A percentile compares a stretch with the other conserved stretches of the same genome.
phyloP scores from a whole-genome alignment of 768 basidiomycete species.

The Pleurotus ostreatus region DNA sequence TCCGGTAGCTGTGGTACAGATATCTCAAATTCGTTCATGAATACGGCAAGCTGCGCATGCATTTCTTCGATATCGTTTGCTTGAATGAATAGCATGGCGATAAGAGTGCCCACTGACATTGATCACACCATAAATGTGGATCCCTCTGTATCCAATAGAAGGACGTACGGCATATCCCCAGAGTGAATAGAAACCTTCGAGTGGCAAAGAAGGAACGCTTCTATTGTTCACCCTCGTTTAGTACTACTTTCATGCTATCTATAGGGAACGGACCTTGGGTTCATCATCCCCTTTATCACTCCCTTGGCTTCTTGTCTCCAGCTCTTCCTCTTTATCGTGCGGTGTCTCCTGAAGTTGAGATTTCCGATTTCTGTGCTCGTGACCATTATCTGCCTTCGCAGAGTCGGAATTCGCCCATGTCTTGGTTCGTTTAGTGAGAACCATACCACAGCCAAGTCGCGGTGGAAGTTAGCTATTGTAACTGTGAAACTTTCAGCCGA shows the following conservation, averaged over 20 bases:
- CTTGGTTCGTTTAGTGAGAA: constrained; percentile 27
- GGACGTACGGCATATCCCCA: constrained; percentile 60
- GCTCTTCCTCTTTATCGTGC: constrained; percentile 1
- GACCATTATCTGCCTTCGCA: constrained; percentile 3
- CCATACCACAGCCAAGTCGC: constrained; percentile 19
- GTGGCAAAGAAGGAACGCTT: constrained; percentile 21
- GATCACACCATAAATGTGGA: constrained; percentile 7
- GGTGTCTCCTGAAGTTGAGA: not conserved
- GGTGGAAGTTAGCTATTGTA: not conserved
- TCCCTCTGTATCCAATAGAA: constrained; percentile 1
- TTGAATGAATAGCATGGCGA: constrained; percentile 65
- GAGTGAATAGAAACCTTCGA: constrained; percentile 63
- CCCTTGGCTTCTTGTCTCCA: not conserved
- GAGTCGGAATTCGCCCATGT: constrained; percentile 21
- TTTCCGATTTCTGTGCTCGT: not conserved
- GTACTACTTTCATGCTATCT: too few species aligned
- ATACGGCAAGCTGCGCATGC: constrained; percentile 59
- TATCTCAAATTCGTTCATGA: constrained; percentile 71
- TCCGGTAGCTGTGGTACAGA: constrained; percentile 59
- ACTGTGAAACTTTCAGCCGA: not conserved
- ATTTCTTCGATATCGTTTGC: constrained; percentile 65
- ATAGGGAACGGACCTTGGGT: not conserved
- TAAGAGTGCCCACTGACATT: constrained; percentile 54
- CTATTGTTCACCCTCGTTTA: too few species aligned
- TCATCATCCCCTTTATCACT: not conserved